Base-by-base conservation (phyloP, 1,284 basidiomycete genomes). In the Heimioporus retisporus region DNA sequence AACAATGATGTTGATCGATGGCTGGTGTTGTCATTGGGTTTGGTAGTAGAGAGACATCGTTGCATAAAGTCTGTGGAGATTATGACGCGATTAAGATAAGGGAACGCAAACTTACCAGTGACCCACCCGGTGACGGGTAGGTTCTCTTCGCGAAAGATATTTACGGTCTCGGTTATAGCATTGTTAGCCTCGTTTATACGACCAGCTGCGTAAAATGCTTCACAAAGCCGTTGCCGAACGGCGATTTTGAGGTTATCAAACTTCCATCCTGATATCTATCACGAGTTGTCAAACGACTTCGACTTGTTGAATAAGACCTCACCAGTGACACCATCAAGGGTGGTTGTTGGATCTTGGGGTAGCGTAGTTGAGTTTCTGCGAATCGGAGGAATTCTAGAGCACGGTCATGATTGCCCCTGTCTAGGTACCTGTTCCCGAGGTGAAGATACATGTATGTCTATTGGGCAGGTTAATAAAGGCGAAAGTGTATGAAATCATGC, bases 251-350 rank as follows among this genome's bases (percentile, higher is more conserved):
- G 46, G 15, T 11, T 19, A 21, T 48, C 16, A 48, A 48, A 48
- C 10, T 48, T 61, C 69, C 69, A 65, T 4, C 66, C 61, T 1
- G 58, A 46, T 25, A 68, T 61, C 61, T 71, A 42, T 42, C 6
- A 21, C 16, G 14, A n/a, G 18, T 40, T 40, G 11, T 40, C 2
- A 3, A 40, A 40, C 35, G 35, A 40, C 10, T 35, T 44, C 14
- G 7, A 51, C 11, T 28, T 7, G 1, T 13, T 10, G 4, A 11
- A 7, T 16, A 19, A 1, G 23, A 23, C 25, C 23, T 19, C 21
- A 62, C 69, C 46, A 63, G 5, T 1, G 60, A 63, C 5, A 70
- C n/a, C n/a, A 44, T 21, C n/a, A 23, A 25, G 0, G 42, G 58
- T 4, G 55, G 46, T 48, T 40, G 35, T 40, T 48, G 18, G 21